Base-by-base conservation (phyloP, 306 rosid genomes). In the Dryas alaskensis region DNA sequence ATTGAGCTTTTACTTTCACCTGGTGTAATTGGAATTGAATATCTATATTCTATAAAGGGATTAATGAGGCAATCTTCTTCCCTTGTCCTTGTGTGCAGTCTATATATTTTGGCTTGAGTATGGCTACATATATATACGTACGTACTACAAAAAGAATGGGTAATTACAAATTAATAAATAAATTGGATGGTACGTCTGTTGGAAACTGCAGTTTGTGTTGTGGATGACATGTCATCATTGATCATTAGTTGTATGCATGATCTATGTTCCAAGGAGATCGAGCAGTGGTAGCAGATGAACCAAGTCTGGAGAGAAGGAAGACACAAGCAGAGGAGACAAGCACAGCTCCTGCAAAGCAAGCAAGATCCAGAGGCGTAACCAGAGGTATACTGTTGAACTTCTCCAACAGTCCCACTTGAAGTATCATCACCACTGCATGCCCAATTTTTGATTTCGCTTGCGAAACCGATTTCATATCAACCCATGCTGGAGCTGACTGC, bases 351-450 rank as follows among this genome's bases (percentile, higher is more conserved):
- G 88, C 86, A 59, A 87, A 75, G 76, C 83, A 87, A 2, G 88
- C 86, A 64, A 87, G 86, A 74, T 87, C 90, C 4, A 61, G 5
- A 4, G 73, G 81, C 8, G 86, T 79, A 53, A 75, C 84, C 72
- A 87, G 69, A 1, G 85, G 85, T 25, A 82, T 49, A n/a, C 57
- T 80, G 54, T 77, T 71, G 65, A 87, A 80, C 86, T 84, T 87
- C 60, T 87, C 88, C 44, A 87, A 61, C 64, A 87, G 78, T 67
- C 88, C 90, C 65, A 81, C 90, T 69, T 87, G 90, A 52, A 87
- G 85, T 45, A 84, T 77, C 88, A 87, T 79, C 73, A 80, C 75
- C 83, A 87, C 78, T 2, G 90, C 85, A 68, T 82, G 90, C 4
- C 90, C 90, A 45, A 87, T 57, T 63, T 80, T 87, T 31, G 86